These are phyloP conservation scores for Saccharomycopsis crataegensis DNA, from an alignment of 1,139 yeast genomes.

Conservation along the genomic window DNA sequence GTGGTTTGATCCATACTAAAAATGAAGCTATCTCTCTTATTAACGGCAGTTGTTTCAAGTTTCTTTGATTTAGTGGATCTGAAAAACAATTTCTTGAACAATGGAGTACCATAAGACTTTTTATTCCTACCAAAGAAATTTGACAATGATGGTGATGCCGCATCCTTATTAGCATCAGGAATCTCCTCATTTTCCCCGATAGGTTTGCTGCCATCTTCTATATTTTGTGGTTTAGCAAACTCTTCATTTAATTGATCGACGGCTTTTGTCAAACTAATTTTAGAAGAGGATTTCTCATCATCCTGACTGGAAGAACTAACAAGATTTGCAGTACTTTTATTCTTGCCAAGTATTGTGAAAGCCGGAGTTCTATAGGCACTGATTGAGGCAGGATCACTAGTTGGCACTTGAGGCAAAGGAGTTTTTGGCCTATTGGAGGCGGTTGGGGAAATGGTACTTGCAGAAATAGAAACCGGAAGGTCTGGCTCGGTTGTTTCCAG, in stretches of 20 bases:
- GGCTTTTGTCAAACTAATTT: no score
- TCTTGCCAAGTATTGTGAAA: background rate
- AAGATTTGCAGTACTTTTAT: background rate
- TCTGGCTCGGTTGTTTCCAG: no score
- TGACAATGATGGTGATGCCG: background rate
- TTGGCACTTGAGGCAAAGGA: background rate
- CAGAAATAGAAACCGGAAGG: no score
- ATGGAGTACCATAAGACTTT: background rate
- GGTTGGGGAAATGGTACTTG: no score
- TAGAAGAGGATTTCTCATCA: no score
- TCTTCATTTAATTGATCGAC: background rate
- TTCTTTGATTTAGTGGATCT: background rate
- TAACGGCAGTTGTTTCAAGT: background rate
- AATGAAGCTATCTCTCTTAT: background rate
- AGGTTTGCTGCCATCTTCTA: background rate
- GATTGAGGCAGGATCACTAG: background rate
- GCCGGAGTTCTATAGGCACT: slow-evolving; percentile 12
- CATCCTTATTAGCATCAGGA: background rate
- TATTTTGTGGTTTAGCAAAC: background rate
- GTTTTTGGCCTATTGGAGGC: no score
- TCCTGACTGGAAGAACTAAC: background rate
- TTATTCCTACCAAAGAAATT: background rate
- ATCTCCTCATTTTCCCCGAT: background rate
- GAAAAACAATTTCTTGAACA: slow-evolving; percentile 4
- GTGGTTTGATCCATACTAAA: background rate